Evolutionary conservation across 192 early-diverging fungal species (phyloP).

Genomic region (Linderina pennispora): DNA sequence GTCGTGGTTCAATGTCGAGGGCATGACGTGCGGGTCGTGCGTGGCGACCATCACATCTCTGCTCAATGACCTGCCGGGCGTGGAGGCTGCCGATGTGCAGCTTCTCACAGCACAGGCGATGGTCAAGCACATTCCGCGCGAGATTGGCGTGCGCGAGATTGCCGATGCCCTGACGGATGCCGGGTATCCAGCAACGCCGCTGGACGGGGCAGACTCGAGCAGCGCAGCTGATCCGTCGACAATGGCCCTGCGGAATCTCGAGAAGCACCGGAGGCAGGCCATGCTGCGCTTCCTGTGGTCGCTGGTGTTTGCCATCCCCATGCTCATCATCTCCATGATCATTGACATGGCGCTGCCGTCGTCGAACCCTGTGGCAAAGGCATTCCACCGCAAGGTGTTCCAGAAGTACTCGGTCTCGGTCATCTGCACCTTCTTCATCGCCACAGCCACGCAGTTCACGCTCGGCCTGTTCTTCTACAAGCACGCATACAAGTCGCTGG

Average conservation of each 20-base stretch:
- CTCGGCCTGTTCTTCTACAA: conserved; percentile 76
- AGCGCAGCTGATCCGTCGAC: conserved; percentile 51
- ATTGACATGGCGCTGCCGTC: conserved; percentile 48
- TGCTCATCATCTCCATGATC: conserved; percentile 55
- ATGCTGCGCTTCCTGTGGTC: conserved; percentile 54
- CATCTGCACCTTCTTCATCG: conserved; percentile 60
- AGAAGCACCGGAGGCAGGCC: conserved; percentile 71
- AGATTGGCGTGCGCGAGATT: conserved; percentile 71
- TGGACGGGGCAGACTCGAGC: conserved; percentile 31
- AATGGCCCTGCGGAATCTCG: conserved; percentile 66
- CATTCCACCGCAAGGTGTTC: conserved; percentile 34
- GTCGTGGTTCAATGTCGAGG: conserved; percentile 53
- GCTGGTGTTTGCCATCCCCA: conserved; percentile 70
- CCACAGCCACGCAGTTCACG: conserved; percentile 84
- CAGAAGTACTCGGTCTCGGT: conserved; percentile 29
- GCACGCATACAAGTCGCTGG: conserved; percentile 71
- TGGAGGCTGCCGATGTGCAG: too few species aligned
- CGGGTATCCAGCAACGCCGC: conserved; percentile 61
- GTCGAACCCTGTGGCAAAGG: conserved; percentile 20
- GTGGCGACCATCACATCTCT: too few species aligned
- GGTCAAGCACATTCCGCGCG: conserved; percentile 60
- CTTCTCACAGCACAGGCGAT: too few species aligned
- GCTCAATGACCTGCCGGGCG: too few species aligned
- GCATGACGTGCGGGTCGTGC: conserved; percentile 95
- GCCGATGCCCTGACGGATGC: conserved; percentile 66